Base-by-base conservation (phyloP, 257 asterid species). In the Lantana camara region DNA sequence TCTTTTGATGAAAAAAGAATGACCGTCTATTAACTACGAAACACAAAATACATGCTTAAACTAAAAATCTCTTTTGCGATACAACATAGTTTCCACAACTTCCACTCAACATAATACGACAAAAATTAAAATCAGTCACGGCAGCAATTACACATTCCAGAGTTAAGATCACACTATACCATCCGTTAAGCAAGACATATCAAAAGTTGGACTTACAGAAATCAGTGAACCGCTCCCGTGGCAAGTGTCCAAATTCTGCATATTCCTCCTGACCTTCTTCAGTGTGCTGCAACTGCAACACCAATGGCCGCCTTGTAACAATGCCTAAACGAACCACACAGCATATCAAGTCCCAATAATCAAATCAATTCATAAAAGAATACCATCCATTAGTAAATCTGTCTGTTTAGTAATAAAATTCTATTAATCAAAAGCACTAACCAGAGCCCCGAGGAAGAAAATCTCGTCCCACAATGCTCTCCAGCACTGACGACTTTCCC, bases 371-470 rank as follows among this genome's bases (percentile, higher is more conserved):
- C 37, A 41, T 3, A 48, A 13, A 51, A 13, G 13, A 47, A 8
- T 29, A 30, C 54, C 20, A 15, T 19, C 24, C 50, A 51, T 40
- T 15, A 11, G 11, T n/a, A 55, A 30, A 58, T n/a, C 35, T 15
- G 11, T 32, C 42, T 32, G n/a, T n/a, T n/a, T 10, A 41, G 63
- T 24, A 57, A 56, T n/a, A 20, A 44, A 8, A 30, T 16, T 30
- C 44, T 37, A 60, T 29, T 50, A 59, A 67, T 17, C 5, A 46
- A 51, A 41, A 32, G 23, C 32, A 70, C 90, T 66, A 48, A 91
- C 98, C 98, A 73, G 96, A 91, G 68, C 98, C 98, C 70, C 98
- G 85, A 9, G 98, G 98, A 64, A 91, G 98, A 73, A 91, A 91
- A 79, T 91, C 98, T 49, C 96, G 73, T 48, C 98, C 96, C 4